phyloP scores from a whole-genome alignment of 345 rosid genomes.

The Cardiospermum halicacabum region DNA sequence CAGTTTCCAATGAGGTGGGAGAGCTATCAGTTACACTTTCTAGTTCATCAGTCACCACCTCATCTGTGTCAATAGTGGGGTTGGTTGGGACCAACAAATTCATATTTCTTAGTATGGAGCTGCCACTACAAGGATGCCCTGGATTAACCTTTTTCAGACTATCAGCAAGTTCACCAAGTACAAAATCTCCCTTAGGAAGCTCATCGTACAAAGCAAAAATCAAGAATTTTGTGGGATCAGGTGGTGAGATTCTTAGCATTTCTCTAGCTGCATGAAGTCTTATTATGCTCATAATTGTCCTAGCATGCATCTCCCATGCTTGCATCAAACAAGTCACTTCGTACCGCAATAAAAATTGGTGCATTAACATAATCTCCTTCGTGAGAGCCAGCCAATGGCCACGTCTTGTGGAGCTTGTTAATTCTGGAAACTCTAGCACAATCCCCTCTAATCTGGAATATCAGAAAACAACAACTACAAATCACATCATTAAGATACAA shows the following conservation, averaged over 20 bases:
- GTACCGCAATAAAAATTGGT: slow-evolving; percentile 51
- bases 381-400: slow-evolving; percentile 80
- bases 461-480: not conserved
- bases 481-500: not conserved
- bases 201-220: slow-evolving; percentile 77
- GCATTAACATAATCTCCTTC: slow-evolving; percentile 69
- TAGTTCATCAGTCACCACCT: slow-evolving; percentile 20
- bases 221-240: slow-evolving; percentile 69
- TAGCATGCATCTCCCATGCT: slow-evolving; percentile 78
- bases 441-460: slow-evolving; percentile 62
- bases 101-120: slow-evolving; percentile 63
- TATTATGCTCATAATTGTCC: slow-evolving; percentile 70
- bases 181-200: slow-evolving; percentile 84
- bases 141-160: slow-evolving; percentile 43
- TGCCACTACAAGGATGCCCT: slow-evolving; percentile 55
- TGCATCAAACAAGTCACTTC: slow-evolving; percentile 45
- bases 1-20: slow-evolving; percentile 41
- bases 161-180: slow-evolving; percentile 63
- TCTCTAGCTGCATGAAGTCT: slow-evolving; percentile 94
- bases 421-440: slow-evolving; percentile 88
- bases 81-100: slow-evolving; percentile 32
- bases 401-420: slow-evolving; percentile 92
- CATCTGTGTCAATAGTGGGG: slow-evolving; percentile 29
- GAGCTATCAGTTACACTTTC: slow-evolving; percentile 18
- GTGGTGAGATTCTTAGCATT: slow-evolving; percentile 76